Conservation (phyloP, 306 rosid genomes). For the Vachellia pachyceras region DNA sequence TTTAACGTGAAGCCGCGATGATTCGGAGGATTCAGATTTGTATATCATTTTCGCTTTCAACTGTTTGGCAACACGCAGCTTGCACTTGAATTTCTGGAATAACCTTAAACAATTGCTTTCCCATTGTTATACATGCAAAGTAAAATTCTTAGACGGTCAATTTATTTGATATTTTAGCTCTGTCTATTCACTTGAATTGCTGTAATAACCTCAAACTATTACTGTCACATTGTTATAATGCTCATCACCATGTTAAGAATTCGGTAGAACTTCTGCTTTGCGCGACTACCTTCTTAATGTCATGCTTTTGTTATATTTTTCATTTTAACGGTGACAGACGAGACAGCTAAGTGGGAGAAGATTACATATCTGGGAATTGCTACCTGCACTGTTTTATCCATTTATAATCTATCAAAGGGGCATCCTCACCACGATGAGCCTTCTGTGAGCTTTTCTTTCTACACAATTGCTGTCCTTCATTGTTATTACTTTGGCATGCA, state of each 20-base stretch:
- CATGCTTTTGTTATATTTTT: conserved; percentile 17
- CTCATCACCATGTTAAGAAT: conserved; percentile 7
- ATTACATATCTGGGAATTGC: conserved; percentile 84
- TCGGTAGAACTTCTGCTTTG: not conserved
- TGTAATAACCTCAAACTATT: not conserved
- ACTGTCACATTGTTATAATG: not conserved
- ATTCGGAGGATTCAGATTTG: not conserved
- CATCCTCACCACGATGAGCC: conserved; percentile 73
- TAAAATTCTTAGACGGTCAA: not conserved
- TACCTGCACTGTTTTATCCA: conserved; percentile 63
- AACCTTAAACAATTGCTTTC: not conserved
- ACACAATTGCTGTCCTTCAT: not conserved
- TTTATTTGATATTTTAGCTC: not conserved
- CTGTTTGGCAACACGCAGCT: not conserved
- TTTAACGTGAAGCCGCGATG: not conserved
- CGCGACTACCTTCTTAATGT: not conserved
- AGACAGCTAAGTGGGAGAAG: conserved; percentile 97
- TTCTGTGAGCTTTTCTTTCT: conserved; percentile 58
- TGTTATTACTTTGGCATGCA: conserved; percentile 18
- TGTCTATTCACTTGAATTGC: not conserved
- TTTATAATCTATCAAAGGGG: conserved; percentile 73
- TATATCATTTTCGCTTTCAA: not conserved
- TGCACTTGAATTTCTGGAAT: conserved; percentile 27
- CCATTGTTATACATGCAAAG: not conserved
- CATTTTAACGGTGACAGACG: conserved; percentile 51